Conservation (phyloP, 179 eudicot species). For the Silene vulgaris region DNA sequence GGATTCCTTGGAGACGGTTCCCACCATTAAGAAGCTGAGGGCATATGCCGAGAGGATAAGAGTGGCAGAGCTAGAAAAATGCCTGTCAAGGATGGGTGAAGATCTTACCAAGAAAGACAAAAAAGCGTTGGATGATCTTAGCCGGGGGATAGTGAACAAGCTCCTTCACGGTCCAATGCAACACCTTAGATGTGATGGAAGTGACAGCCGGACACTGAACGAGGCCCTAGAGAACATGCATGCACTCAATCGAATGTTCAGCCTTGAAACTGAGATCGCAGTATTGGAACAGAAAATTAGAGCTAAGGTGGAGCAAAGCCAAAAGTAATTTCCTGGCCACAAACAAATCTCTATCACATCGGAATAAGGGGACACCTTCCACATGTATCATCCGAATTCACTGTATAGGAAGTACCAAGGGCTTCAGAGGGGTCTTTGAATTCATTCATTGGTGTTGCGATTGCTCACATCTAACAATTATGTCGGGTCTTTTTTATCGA, state of each 20-base stretch:
- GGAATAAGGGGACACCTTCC: slow-evolving; percentile 25
- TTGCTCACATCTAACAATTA: slow-evolving; percentile 21
- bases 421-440: slow-evolving; percentile 20
- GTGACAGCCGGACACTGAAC: slow-evolving; percentile 38
- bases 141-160: slow-evolving; percentile 46
- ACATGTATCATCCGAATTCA: slow-evolving; percentile 17
- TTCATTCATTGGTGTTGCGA: slow-evolving; percentile 27
- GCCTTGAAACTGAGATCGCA: slow-evolving; percentile 45
- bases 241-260: slow-evolving; percentile 46
- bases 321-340: slow-evolving; percentile 29
- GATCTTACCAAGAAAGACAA: slow-evolving; percentile 40
- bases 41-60: slow-evolving; percentile 48
- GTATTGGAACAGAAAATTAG: slow-evolving; percentile 45
- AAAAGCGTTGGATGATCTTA: slow-evolving; percentile 44
- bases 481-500: slow-evolving; percentile 24
- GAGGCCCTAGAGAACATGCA: slow-evolving; percentile 50
- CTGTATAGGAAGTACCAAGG: slow-evolving; percentile 15
- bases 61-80: slow-evolving; percentile 41
- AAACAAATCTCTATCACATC: slow-evolving; percentile 11
- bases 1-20: slow-evolving; percentile 47
- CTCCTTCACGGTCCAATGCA: slow-evolving; percentile 51
- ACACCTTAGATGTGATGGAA: slow-evolving; percentile 49
- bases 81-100: slow-evolving; percentile 36
- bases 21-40: slow-evolving; percentile 46
- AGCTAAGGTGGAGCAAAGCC: slow-evolving; percentile 45